phyloP scores from a whole-genome alignment of 2,329 filamentous ascomycete genomes.

The Monosporascus sp. region DNA sequence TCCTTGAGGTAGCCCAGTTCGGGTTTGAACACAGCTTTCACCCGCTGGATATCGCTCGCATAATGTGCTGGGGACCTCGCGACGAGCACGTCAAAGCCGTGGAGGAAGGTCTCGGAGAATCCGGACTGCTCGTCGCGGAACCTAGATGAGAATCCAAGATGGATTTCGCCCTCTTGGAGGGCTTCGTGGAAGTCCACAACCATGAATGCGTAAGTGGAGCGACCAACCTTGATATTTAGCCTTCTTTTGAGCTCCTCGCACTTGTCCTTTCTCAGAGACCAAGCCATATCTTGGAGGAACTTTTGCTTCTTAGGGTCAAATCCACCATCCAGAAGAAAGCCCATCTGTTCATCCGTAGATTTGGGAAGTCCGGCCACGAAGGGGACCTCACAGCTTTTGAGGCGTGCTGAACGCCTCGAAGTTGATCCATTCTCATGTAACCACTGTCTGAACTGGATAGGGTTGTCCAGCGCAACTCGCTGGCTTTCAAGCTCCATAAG shows the following conservation, averaged over 20 bases:
- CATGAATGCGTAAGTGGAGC: slow-evolving; percentile 61
- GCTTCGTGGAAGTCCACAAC: slow-evolving; percentile 61
- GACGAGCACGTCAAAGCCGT: slow-evolving; percentile 59
- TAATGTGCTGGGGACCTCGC: slow-evolving; percentile 66
- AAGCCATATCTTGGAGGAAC: slow-evolving; percentile 45
- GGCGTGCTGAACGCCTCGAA: slow-evolving; percentile 27
- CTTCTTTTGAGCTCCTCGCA: slow-evolving; percentile 50
- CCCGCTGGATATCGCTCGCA: slow-evolving; percentile 68
- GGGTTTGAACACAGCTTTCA: slow-evolving; percentile 52
- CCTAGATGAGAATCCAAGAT: slow-evolving; percentile 63
- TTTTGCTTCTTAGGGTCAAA: slow-evolving; percentile 48
- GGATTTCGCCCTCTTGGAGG: slow-evolving; percentile 61
- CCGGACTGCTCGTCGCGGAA: slow-evolving; percentile 51
- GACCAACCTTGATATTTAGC: slow-evolving; percentile 56
- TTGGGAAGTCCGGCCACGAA: slow-evolving; percentile 48
- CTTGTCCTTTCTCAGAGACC: slow-evolving; percentile 42
- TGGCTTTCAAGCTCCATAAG: slow-evolving; percentile 47
- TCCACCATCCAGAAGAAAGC: slow-evolving; percentile 53
- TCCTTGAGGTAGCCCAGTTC: slow-evolving; percentile 67
- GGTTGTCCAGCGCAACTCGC: slow-evolving; percentile 44
- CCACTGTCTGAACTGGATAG: slow-evolving; percentile 50
- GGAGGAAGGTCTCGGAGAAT: slow-evolving; percentile 48
- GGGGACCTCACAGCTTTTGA: slow-evolving; percentile 33
- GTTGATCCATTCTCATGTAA: slow-evolving; percentile 35
- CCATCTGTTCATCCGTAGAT: slow-evolving; percentile 45